phyloP scores from a whole-genome alignment of 2,329 filamentous ascomycete species.

The Beauveria bassiana region DNA sequence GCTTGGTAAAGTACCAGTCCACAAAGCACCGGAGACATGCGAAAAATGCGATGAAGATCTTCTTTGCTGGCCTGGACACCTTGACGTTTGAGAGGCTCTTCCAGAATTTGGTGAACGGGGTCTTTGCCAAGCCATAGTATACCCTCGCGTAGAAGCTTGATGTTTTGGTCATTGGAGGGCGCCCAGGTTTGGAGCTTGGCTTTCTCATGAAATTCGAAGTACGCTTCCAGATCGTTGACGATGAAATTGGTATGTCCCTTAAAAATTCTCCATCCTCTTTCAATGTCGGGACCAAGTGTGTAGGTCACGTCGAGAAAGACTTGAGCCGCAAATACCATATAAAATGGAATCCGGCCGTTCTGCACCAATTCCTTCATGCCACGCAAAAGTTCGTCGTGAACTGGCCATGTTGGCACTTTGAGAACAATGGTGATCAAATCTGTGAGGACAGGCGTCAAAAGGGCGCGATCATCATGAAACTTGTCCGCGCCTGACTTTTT shows the following conservation, averaged over 20 bases:
- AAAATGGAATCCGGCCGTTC: slow-evolving; percentile 20
- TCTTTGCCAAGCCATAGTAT: not conserved
- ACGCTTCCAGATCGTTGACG: not conserved
- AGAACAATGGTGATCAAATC: slow-evolving; percentile 2
- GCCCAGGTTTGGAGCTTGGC: not conserved
- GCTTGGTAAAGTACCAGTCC: not conserved
- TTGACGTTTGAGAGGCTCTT: not conserved
- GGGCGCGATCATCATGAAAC: slow-evolving; percentile 26
- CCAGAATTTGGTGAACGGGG: not conserved
- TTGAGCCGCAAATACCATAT: slow-evolving; percentile 24
- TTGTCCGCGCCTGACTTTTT: slow-evolving; percentile 22
- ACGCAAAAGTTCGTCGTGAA: slow-evolving; percentile 22
- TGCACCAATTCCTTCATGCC: slow-evolving; percentile 20
- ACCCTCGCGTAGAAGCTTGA: not conserved
- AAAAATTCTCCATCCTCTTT: not conserved
- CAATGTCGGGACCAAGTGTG: not conserved
- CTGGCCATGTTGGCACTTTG: slow-evolving; percentile 16
- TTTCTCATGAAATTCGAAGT: not conserved
- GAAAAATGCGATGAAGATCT: not conserved
- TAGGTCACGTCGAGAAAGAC: slow-evolving; percentile 23
- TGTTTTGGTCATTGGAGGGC: not conserved
- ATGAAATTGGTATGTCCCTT: not conserved
- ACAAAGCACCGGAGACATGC: not conserved
- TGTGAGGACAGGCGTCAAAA: slow-evolving; percentile 22
- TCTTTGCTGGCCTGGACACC: not conserved